Percentiles rank a stretch among this genome's conserved stretches.
Conservation (phyloP, 352 stramenopile species). For the Globisporangium spiculum region DNA sequence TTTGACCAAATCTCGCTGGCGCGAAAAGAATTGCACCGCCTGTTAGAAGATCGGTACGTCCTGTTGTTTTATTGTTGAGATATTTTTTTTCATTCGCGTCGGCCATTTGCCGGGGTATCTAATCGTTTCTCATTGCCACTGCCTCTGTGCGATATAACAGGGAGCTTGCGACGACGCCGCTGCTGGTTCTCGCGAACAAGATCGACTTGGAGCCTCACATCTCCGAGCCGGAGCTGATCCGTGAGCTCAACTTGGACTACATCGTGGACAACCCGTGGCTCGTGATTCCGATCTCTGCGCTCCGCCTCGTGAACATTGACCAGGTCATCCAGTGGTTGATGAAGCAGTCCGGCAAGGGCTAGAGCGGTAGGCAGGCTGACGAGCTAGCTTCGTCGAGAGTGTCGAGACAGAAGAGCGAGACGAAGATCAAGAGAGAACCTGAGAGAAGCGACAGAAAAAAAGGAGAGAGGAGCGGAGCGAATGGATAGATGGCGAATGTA, state of each 20-base stretch:
- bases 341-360: constrained; percentile 91
- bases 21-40: constrained; percentile 92
- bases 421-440: not conserved
- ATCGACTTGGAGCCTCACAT: constrained; percentile 96
- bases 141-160: constrained; percentile 22
- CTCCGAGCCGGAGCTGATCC: constrained; percentile 87
- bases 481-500: not conserved
- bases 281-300: constrained; percentile 96
- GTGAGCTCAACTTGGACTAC: constrained; percentile 98
- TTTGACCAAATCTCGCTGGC: constrained; percentile 93
- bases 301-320: constrained; percentile 97
- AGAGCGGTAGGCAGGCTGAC: constrained; percentile 13
- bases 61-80: constrained; percentile 7
- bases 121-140: constrained; percentile 3
- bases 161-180: constrained; percentile 88
- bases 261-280: constrained; percentile 99
- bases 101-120: not conserved
- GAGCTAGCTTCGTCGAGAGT: not conserved
- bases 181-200: constrained; percentile 98
- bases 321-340: constrained; percentile 97
- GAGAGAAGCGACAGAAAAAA: constrained; percentile 11
- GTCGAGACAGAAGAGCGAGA: constrained; percentile 10
- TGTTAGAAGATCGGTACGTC: constrained; percentile 93
- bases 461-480: constrained; percentile 6
- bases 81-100: constrained; percentile 5